These are phyloP conservation scores for Ambrosia trifida DNA, from an alignment of 129 eudicot species.

Conservation along the genomic window DNA sequence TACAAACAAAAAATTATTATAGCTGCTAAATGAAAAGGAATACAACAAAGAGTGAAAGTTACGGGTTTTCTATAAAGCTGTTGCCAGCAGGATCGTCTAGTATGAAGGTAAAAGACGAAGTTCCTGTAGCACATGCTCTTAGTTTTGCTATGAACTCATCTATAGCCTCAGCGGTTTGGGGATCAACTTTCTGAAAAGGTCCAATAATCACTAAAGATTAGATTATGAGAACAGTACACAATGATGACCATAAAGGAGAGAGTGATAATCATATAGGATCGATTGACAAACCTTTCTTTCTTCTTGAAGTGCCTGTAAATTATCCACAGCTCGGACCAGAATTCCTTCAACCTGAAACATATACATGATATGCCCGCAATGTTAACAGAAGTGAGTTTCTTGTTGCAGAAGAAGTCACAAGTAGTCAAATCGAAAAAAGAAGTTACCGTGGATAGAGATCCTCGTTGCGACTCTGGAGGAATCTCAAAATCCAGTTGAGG, in stretches of 20 bases:
- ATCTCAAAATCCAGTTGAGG: slow-evolving; percentile 97
- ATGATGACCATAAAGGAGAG: neutral
- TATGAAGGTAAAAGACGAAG: slow-evolving; percentile 65
- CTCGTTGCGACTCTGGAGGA: slow-evolving; percentile 98
- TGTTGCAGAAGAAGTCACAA: slow-evolving; percentile 11
- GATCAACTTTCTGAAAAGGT: slow-evolving; percentile 80
- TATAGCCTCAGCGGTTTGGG: slow-evolving; percentile 74
- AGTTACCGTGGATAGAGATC: slow-evolving; percentile 82
- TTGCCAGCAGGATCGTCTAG: slow-evolving; percentile 97
- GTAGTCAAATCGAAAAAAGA: neutral
- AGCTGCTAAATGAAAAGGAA: slow-evolving; percentile 8
- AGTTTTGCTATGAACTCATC: slow-evolving; percentile 66
- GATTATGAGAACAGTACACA: slow-evolving; percentile 5
- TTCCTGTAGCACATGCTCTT: slow-evolving; percentile 69
- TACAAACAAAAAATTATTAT: neutral
- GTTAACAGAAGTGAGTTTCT: slow-evolving; percentile 8
- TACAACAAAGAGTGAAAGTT: slow-evolving; percentile 27
- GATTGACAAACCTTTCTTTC: slow-evolving; percentile 67
- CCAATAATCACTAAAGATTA: slow-evolving; percentile 5
- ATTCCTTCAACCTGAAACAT: slow-evolving; percentile 79
- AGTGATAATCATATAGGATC: neutral
- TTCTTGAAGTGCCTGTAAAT: slow-evolving; percentile 83
- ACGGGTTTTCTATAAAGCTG: slow-evolving; percentile 95
- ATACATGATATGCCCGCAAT: slow-evolving; percentile 13
- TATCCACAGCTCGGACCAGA: slow-evolving; percentile 68